phyloP scores from a whole-genome alignment of 306 rosid species.

The Herpetospermum pedunculosum region DNA sequence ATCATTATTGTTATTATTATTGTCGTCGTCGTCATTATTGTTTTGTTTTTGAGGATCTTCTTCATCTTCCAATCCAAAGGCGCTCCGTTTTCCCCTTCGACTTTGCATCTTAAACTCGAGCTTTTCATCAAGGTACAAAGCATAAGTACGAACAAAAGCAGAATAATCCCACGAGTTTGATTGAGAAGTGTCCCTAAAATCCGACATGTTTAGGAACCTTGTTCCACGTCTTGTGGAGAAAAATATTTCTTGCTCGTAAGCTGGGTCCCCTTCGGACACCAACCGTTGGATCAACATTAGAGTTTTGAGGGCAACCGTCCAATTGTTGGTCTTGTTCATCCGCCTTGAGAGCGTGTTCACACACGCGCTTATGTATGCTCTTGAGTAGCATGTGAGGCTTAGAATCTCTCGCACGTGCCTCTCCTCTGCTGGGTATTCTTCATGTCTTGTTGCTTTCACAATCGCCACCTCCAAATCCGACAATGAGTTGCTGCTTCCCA shows the following conservation, averaged over 20 bases:
- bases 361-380: constrained; percentile 57
- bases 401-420: constrained; percentile 63
- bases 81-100: constrained; percentile 53
- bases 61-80: constrained; percentile 15
- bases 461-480: constrained; percentile 88
- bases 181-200: constrained; percentile 45
- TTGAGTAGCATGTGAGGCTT: constrained; percentile 78
- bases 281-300: constrained; percentile 61
- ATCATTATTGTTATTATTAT: neutral
- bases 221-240: constrained; percentile 87
- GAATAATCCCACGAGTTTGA: constrained; percentile 69
- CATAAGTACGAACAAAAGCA: constrained; percentile 66
- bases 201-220: constrained; percentile 80
- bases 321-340: constrained; percentile 65
- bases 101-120: constrained; percentile 84
- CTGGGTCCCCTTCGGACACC: constrained; percentile 76
- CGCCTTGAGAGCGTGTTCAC: constrained; percentile 59
- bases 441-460: constrained; percentile 81
- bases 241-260: constrained; percentile 88
- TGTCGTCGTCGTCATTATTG: neutral
- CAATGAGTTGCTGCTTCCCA: constrained; percentile 71
- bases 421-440: constrained; percentile 78
- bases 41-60: neutral
- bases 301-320: constrained; percentile 77
- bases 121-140: constrained; percentile 70